Percentiles rank a stretch among this genome's conserved stretches.
phyloP scores from a whole-genome alignment of 495 filamentous ascomycete genomes.

The Clavariopsis aquatica region DNA sequence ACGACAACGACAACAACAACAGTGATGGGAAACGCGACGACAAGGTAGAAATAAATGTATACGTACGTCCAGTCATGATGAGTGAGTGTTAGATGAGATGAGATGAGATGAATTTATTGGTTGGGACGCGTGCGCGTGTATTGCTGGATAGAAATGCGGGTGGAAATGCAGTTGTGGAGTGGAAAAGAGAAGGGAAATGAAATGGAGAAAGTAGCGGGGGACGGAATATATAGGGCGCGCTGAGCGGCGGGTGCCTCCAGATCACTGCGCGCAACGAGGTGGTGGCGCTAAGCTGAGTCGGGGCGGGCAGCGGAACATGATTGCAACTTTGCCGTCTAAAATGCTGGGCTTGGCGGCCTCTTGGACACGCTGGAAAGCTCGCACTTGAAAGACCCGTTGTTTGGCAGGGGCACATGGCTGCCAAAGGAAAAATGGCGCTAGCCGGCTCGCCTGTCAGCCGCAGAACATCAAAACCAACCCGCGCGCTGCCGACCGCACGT shows the following conservation, averaged over 20 bases:
- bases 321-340: conserved; percentile 2
- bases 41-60: conserved; percentile 27
- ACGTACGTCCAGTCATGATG: conserved; percentile 74
- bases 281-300: conserved; percentile 14
- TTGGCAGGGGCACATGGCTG: neutral
- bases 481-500: neutral
- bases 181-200: conserved; percentile 21
- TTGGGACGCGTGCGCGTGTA: conserved; percentile 17
- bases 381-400: conserved; percentile 9
- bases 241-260: conserved; percentile 1
- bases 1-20: conserved; percentile 44
- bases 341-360: conserved; percentile 10
- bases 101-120: conserved; percentile 26
- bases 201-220: conserved; percentile 7
- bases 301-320: conserved; percentile 14
- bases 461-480: conserved; percentile 11
- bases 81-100: conserved; percentile 32
- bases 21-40: conserved; percentile 26
- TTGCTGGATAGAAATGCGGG: conserved; percentile 23
- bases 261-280: conserved; percentile 3
- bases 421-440: neutral
- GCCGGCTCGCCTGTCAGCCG: neutral
- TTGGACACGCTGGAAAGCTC: conserved; percentile 10
- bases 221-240: conserved; percentile 12
- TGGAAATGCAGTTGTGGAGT: conserved; percentile 9